Evolutionary conservation across 257 asterid species (phyloP).

Genomic region (Ehretia macrophylla): DNA sequence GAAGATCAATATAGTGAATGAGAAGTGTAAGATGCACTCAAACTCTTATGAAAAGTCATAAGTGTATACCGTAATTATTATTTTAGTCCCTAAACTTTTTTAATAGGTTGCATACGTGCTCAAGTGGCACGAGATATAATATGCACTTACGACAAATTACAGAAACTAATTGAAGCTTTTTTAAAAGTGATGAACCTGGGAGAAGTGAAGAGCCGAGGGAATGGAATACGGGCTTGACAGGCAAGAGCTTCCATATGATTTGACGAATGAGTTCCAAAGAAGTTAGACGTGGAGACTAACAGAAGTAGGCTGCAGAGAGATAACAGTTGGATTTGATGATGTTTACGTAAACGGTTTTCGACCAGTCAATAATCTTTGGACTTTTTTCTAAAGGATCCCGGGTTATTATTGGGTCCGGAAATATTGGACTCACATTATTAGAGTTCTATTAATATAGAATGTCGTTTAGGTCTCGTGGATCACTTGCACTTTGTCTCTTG

Average conservation of each 20-base stretch:
- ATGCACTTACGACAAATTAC: neutral
- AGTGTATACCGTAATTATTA: neutral
- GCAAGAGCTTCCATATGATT: constrained; percentile 44
- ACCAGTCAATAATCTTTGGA: constrained; percentile 4
- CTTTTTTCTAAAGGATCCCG: too few relatives aligned
- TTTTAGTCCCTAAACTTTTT: neutral
- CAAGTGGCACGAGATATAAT: too few relatives aligned
- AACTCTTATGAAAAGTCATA: neutral
- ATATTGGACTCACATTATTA: too few relatives aligned
- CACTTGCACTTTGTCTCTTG: too few relatives aligned
- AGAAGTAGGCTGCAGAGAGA: neutral
- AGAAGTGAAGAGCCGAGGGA: constrained; percentile 15
- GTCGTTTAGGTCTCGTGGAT: too few relatives aligned
- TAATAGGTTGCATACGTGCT: neutral
- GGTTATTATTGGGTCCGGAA: too few relatives aligned
- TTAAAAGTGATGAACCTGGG: constrained; percentile 16
- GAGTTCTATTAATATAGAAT: too few relatives aligned
- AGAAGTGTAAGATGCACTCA: too few relatives aligned
- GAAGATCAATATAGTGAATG: too few relatives aligned
- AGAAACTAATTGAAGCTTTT: neutral
- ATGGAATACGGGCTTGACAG: constrained; percentile 22
- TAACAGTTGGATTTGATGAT: neutral
- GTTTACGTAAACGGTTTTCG: neutral
- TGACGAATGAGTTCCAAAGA: neutral
- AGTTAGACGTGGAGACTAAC: neutral